Conservation (phyloP, 352 stramenopile genomes). For the Elongisporangium prolatum region DNA sequence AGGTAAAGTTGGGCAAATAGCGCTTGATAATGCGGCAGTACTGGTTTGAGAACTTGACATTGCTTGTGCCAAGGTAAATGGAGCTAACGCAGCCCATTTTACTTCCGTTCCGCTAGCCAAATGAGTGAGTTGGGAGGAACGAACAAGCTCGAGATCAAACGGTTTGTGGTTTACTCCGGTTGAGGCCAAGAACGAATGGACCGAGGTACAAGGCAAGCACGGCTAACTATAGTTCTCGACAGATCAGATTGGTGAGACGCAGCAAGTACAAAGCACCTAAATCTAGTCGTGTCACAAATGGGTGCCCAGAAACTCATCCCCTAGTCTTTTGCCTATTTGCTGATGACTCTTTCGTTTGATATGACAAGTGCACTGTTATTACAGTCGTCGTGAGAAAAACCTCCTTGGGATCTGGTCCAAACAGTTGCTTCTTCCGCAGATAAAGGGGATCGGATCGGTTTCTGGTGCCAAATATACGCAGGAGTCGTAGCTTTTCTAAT, state of each 20-base stretch:
- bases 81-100: slow-evolving; percentile 35
- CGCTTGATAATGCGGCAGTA: slow-evolving; percentile 61
- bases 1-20: slow-evolving; percentile 56
- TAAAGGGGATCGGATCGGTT: not conserved
- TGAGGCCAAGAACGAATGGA: not conserved
- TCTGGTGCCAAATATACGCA: not conserved
- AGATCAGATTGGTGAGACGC: not conserved
- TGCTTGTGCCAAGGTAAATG: slow-evolving; percentile 5
- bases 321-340: not conserved
- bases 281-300: not conserved
- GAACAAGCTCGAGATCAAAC: not conserved
- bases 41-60: slow-evolving; percentile 50
- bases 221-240: not conserved
- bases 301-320: not conserved
- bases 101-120: not conserved
- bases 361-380: not conserved
- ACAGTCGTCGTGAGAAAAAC: not conserved
- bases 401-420: not conserved
- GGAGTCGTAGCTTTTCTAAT: too few species aligned
- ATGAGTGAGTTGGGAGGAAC: not conserved
- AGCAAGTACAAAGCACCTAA: too few species aligned
- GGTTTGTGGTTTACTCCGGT: too few species aligned
- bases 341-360: not conserved
- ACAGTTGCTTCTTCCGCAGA: not conserved
- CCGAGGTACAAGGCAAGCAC: not conserved